Base-by-base conservation (phyloP, 768 basidiomycete genomes). In the Hortiboletus campestris region DNA sequence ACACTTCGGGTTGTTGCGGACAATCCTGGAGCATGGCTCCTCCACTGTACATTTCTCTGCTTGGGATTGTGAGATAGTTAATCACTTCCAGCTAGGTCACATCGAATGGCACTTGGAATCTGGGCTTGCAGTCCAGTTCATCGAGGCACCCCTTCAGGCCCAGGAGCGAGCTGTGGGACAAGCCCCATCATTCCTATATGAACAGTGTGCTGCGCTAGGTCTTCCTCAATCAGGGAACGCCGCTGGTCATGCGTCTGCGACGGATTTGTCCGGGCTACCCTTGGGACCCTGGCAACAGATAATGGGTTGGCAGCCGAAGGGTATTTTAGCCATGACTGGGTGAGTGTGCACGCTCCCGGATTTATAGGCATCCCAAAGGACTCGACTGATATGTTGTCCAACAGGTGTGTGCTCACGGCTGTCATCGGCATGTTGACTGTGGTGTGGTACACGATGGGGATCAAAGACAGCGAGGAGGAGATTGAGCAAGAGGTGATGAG, bases 11-110 rank as follows among this genome's bases (percentile, higher is more conserved):
- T 94, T 63, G 75, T 86, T 45, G 91, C 92, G 1, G 91, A 98
- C 69, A 98, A 98, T 72, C 96, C 96, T 1, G 96, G 96, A 12
- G 85, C 81, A 9, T 95, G 92, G 89, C 71, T 93, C 59, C 81
- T 93, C 68, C 90, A 91, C 69, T 93, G 85, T 87, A 65, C 51
- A 86, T 76, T 32, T 46, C 63, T 38, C 32, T 14, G 44, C 46
- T 35, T 32, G 32, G 28, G 42, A 17, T 53, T 44, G 20, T 25
- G 40, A 17, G 36, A 43, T 22, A 5, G 11, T 34, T 54, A 2
- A 32, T 45, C 29, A 16, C 29, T 43, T 28, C 53, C 19, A 43
- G 14, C 22, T 55, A 89, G 86, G 87, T 67, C 89, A 91, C 71
- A 88, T 89, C 60, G 88, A 91, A 67, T 94, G 91, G 90, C 91